Conservation (phyloP, 2,329 filamentous ascomycete species). For the Aspergillus transmontanensis region DNA sequence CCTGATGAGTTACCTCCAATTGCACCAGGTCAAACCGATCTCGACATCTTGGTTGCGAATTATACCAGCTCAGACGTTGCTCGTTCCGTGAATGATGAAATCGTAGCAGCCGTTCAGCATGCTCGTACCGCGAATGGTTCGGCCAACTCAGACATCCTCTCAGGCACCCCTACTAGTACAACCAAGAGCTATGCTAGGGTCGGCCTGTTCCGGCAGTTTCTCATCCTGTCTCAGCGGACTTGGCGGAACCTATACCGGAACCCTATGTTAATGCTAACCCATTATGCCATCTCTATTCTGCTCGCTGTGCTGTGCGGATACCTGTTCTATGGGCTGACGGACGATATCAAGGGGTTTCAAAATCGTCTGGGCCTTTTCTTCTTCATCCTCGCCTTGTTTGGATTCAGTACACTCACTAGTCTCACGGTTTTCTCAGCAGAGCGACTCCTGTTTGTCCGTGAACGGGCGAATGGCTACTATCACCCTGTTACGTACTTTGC, state of each 20-base stretch:
- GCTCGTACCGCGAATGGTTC: conserved; percentile 71
- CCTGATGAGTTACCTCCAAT: conserved; percentile 61
- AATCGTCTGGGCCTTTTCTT: conserved; percentile 97
- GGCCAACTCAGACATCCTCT: conserved; percentile 57
- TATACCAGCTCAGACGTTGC: conserved; percentile 81
- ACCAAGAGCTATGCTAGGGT: conserved; percentile 82
- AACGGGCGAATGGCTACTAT: conserved; percentile 97
- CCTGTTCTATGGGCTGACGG: conserved; percentile 92
- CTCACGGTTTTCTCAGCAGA: conserved; percentile 92
- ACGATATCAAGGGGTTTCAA: conserved; percentile 96
- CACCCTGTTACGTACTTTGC: conserved; percentile 90
- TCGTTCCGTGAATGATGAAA: conserved; percentile 73
- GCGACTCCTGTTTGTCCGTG: conserved; percentile 84
- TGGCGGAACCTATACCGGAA: conserved; percentile 98
- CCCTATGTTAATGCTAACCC: conserved; percentile 96
- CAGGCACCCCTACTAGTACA: conserved; percentile 55
- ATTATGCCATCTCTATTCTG: conserved; percentile 95
- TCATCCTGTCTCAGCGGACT: conserved; percentile 84
- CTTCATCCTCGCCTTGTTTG: conserved; percentile 92
- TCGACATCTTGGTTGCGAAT: conserved; percentile 77
- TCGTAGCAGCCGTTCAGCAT: conserved; percentile 65
- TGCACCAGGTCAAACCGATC: conserved; percentile 69
- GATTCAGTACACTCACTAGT: conserved; percentile 93
- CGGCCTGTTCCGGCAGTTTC: conserved; percentile 77
- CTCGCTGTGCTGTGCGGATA: conserved; percentile 92